phyloP scores from a whole-genome alignment of 176 grass and related monocot genomes.

The Puccinellia tenuiflora region DNA sequence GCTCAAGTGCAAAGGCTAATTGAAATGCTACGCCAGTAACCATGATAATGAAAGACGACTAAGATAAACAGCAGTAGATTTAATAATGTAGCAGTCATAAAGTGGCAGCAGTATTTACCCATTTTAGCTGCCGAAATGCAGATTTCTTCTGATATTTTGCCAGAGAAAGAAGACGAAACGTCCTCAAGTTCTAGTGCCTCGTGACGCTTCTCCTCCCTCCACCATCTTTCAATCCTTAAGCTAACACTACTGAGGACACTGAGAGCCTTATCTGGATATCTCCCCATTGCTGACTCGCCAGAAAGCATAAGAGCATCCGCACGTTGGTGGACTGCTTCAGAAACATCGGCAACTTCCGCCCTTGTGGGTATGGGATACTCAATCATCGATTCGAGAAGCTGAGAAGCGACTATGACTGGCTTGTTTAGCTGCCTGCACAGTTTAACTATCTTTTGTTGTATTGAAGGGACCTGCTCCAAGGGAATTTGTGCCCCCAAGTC shows the following conservation, averaged over 20 bases:
- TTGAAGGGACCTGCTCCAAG: slow-evolving; percentile 83
- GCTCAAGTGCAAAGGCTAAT: background rate
- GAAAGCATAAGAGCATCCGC: slow-evolving; percentile 96
- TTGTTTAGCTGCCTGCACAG: slow-evolving; percentile 94
- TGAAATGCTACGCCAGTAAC: background rate
- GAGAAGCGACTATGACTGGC: slow-evolving; percentile 93
- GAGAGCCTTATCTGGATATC: slow-evolving; percentile 82
- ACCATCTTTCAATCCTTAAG: slow-evolving; percentile 87
- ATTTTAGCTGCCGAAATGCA: slow-evolving; percentile 99
- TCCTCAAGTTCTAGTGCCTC: slow-evolving; percentile 66
- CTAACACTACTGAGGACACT: slow-evolving; percentile 85
- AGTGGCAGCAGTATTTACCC: slow-evolving; percentile 36
- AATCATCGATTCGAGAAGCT: slow-evolving; percentile 95
- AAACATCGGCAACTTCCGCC: slow-evolving; percentile 94
- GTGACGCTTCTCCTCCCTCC: slow-evolving; percentile 87
- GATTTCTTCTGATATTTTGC: slow-evolving; percentile 88
- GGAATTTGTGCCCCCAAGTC: slow-evolving; percentile 95
- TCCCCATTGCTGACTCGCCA: slow-evolving; percentile 98
- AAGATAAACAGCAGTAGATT: background rate
- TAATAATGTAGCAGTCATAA: background rate
- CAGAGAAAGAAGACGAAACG: slow-evolving; percentile 79
- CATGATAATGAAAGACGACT: background rate
- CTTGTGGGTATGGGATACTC: slow-evolving; percentile 92
- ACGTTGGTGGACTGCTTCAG: slow-evolving; percentile 86
- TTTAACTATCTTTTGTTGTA: slow-evolving; percentile 88